A percentile compares a stretch with the other conserved stretches of the same genome.
Conservation (phyloP, 2,329 filamentous ascomycete species). For the Pseudogymnoascus sp. region DNA sequence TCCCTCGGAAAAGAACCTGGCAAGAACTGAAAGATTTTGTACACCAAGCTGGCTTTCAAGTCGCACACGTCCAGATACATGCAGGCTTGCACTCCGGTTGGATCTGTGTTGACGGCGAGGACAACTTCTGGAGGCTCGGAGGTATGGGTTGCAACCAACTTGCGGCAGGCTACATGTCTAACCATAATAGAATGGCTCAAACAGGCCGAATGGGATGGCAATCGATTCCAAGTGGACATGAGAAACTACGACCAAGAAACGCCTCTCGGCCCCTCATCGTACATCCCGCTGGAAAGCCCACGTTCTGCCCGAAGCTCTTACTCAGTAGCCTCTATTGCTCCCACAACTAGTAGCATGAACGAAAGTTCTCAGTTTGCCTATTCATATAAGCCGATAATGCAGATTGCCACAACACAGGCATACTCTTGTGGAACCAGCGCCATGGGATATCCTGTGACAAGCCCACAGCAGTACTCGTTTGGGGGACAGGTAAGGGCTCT, state of each 20-base stretch:
- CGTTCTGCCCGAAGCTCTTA: background rate
- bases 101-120: constrained; percentile 3
- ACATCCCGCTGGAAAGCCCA: background rate
- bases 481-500: background rate
- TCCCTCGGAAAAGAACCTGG: constrained; percentile 5
- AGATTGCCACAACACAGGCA: constrained; percentile 2
- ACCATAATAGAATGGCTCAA: background rate
- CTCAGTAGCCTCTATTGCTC: background rate
- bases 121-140: constrained; percentile 3
- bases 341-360: constrained; percentile 6
- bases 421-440: background rate
- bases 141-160: background rate
- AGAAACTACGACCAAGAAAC: constrained; percentile 4
- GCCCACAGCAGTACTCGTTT: background rate
- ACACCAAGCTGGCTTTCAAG: constrained; percentile 1
- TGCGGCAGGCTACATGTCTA: background rate
- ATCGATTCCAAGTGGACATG: constrained; percentile 1
- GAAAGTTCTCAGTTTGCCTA: constrained; percentile 2
- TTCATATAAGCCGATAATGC: constrained; percentile 6
- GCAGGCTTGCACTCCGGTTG: background rate
- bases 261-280: background rate
- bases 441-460: background rate
- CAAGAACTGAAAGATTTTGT: constrained; percentile 7
- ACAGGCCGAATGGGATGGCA: constrained; percentile 1
- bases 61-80: constrained; percentile 8